A percentile compares a stretch with the other conserved stretches of the same genome.
These are phyloP conservation scores for Nannochloropsis oceanica DNA, from an alignment of 108 stramenopile species.

Conservation along the genomic window DNA sequence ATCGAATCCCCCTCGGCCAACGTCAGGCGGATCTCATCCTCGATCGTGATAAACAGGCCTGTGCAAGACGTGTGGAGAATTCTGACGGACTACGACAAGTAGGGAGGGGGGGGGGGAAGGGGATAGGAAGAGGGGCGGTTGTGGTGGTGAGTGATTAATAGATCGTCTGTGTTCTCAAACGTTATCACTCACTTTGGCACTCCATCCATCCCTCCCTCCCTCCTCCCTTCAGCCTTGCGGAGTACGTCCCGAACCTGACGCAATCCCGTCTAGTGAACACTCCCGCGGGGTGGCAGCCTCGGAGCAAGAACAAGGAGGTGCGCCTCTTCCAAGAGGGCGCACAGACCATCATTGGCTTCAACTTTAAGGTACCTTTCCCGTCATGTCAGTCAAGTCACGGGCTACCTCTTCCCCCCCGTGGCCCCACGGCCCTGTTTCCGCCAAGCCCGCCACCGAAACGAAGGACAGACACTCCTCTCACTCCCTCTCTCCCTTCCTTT, in stretches of 20 bases:
- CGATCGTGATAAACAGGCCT: constrained; percentile 47
- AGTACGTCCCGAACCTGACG: constrained; percentile 72
- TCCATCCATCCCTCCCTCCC: neutral
- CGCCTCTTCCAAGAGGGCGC: constrained; percentile 72
- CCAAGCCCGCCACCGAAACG: no score
- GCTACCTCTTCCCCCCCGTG: no score
- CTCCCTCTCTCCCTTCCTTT: neutral
- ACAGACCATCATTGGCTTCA: constrained; percentile 78
- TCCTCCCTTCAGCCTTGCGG: constrained; percentile 36
- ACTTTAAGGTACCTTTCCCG: constrained; percentile 45
- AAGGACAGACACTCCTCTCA: no score
- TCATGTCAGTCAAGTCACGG: neutral
- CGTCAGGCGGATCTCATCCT: constrained; percentile 60
- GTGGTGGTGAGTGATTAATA: no score
- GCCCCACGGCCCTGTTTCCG: no score
- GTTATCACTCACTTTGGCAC: neutral
- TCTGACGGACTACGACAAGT: constrained; percentile 62
- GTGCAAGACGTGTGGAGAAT: constrained; percentile 63
- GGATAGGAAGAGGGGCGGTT: no score
- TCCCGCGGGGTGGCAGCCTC: constrained; percentile 10
- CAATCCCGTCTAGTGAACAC: constrained; percentile 45
- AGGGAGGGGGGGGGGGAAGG: neutral
- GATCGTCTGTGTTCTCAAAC: no score
- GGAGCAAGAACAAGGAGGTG: neutral
- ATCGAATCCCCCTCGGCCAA: constrained; percentile 67